Conservation (phyloP, 2,329 filamentous ascomycete genomes). For the Fusarium sp. region DNA sequence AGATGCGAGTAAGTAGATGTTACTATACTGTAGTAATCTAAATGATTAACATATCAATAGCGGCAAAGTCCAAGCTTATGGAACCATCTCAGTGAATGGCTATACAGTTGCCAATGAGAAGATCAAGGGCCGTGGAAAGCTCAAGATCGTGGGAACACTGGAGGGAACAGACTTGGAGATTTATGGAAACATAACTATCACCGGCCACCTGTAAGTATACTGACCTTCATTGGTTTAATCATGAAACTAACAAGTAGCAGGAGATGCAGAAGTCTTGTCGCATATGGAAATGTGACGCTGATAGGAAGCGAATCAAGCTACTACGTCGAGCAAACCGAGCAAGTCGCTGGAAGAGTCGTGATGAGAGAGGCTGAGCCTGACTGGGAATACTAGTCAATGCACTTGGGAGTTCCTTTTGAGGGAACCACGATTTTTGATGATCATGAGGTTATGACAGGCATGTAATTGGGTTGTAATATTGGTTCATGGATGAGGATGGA, state of each 20-base stretch:
- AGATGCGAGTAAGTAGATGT: conserved; percentile 54
- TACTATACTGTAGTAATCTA: fast-evolving
- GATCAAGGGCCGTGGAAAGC: conserved; percentile 60
- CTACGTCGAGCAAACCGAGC: conserved; percentile 55
- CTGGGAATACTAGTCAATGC: conserved; percentile 50
- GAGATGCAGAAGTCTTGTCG: conserved; percentile 57
- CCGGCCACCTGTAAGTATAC: conserved; percentile 55
- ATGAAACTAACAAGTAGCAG: conserved; percentile 32
- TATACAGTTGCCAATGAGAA: conserved; percentile 54
- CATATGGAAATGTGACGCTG: conserved; percentile 60
- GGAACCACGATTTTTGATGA: neutral
- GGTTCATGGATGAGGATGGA: neutral
- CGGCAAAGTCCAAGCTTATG: conserved; percentile 59
- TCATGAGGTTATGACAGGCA: neutral
- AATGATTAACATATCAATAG: conserved; percentile 42
- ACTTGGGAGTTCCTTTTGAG: neutral
- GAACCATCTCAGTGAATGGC: conserved; percentile 57
- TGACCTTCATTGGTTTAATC: neutral
- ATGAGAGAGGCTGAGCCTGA: conserved; percentile 55
- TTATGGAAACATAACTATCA: conserved; percentile 59
- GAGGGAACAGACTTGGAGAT: conserved; percentile 59
- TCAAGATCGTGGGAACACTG: conserved; percentile 56
- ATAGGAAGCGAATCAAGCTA: conserved; percentile 59
- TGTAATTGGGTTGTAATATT: neutral
- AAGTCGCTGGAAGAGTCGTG: conserved; percentile 57